Conservation (phyloP, 164 flowering plant genomes). For the Malania oleifera region DNA sequence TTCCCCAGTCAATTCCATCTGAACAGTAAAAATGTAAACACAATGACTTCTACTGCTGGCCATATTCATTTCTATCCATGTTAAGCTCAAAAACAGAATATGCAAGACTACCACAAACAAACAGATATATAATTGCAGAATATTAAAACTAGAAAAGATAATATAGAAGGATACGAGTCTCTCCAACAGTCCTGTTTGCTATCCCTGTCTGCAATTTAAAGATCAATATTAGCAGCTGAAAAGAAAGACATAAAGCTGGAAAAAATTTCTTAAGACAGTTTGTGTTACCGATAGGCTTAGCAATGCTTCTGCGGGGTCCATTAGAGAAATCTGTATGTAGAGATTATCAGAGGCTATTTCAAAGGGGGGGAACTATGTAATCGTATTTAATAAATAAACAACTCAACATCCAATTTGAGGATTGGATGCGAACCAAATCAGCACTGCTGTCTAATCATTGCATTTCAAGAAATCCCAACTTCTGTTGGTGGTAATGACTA, state of each 20-base stretch:
- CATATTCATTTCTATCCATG: conserved; percentile 71
- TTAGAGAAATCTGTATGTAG: conserved; percentile 41
- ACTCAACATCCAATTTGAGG: background rate
- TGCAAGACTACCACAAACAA: conserved; percentile 4
- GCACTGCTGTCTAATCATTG: too few species aligned
- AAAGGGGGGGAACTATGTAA: background rate
- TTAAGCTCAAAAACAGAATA: conserved; percentile 13
- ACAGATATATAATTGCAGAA: background rate
- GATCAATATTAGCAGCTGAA: conserved; percentile 15
- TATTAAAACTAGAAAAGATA: background rate
- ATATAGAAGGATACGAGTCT: conserved; percentile 69
- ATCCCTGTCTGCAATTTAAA: conserved; percentile 59
- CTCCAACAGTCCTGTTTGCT: conserved; percentile 87
- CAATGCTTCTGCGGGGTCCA: conserved; percentile 57
- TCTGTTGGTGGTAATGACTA: too few species aligned
- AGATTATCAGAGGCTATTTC: background rate
- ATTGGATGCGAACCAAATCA: too few species aligned
- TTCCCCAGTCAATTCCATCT: conserved; percentile 40
- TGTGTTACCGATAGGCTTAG: conserved; percentile 57
- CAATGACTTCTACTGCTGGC: conserved; percentile 93
- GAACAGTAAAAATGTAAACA: conserved; percentile 55
- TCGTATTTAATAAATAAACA: background rate
- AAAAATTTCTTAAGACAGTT: conserved; percentile 4
- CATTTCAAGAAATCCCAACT: too few species aligned
- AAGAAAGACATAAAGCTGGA: background rate